Evolutionary conservation across 2,329 filamentous ascomycete species (phyloP), one percentile per base, ranked within the genome.

Genomic region (Ilyonectria mors-panacis): DNA sequence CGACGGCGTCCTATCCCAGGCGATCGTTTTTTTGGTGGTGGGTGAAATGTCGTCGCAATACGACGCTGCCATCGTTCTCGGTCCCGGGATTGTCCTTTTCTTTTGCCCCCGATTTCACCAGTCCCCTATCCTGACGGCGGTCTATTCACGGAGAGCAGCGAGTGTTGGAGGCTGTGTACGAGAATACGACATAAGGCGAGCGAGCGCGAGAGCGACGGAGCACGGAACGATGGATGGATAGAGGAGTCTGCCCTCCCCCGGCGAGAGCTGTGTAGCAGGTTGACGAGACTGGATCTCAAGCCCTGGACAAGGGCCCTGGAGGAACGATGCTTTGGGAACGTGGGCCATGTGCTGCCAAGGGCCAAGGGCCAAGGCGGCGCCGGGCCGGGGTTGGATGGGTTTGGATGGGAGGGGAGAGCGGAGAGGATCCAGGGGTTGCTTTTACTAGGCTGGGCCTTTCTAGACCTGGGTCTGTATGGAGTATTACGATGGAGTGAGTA

Each of bases 341-440:
- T 28, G 48, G 48, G n/a, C 21, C 47, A 50, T 28, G 26, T 21
- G 19, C 42, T 30, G 28, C 48, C 28, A 51, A 51, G 28, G 23
- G 50, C 50, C 28, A 53, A 53, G 50, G 50, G 50, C 50, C 28
- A 53, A 53, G 50, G 28, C 30, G 50, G 50, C 50, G 50, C 19
- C 50, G 50, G 50, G 30, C 50, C 50, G 50, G 50, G 50, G 50
- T 33, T n/a, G 37, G 2, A 15, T 39, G 37, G 33, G 2, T 37
- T 37, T 15, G 12, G 12, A 39, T 39, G 37, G 37, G 37, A 6
- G 13, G 37, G 6, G n/a, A 15, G 37, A 17, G 37, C 13, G 39
- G 39, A n/a, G 39, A 17, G 15, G 39, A 42, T 42, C 39, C 39
- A 42, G 39, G 39, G 39, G 39, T 17, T 26, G 26, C 26, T 6